Base-by-base conservation (phyloP, 177 flowering plant species). In the Vitis hybrid region DNA sequence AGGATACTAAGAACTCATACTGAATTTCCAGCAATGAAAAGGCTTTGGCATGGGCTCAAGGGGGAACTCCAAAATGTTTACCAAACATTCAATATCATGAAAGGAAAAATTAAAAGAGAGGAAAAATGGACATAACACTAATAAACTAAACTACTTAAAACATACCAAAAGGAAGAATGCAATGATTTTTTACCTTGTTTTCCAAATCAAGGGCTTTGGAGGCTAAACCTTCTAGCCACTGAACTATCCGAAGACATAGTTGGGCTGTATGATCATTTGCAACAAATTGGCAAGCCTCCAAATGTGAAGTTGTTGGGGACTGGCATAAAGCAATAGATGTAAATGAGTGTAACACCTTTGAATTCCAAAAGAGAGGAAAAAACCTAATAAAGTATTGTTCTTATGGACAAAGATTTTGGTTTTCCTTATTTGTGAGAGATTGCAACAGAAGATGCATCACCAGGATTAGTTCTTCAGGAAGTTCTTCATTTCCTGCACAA, bases 191-290 rank as follows among this genome's bases (percentile, higher is more conserved):
- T 61, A 92, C 99, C 97, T 90, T 88, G 69, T 87, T 85, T 71
- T 95, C 98, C 82, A 93, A 84, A 75, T 95, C 97, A 78, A 95
- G 99, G 59, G 93, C 84, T 78, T 89, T 83, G 61, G 99, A 91
- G 16, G 98, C 97, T 71, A 93, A 77, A 15, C 86, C 97, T 84
- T 95, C 98, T 18, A 95, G 87, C 99, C 99, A 95, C 59, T 88
- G 97, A 69, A 93, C 91, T 80, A 95, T 87, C 16, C 99, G 88
- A 16, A 93, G 92, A 79, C 98, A 95, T 69, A 89, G 72, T 67
- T 95, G 98, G 48, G 97, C 93, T 57, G 92, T 88, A 77, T 90
- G 95, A 74, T 93, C 90, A 56, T 58, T 77, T 31, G 77, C 80
- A 76, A 88, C 97, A 84, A 89, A 95, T 69, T 87, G 90, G 81